Evolutionary conservation across 108 stramenopile genomes (phyloP).

Genomic region (Skeletonema potamos): DNA sequence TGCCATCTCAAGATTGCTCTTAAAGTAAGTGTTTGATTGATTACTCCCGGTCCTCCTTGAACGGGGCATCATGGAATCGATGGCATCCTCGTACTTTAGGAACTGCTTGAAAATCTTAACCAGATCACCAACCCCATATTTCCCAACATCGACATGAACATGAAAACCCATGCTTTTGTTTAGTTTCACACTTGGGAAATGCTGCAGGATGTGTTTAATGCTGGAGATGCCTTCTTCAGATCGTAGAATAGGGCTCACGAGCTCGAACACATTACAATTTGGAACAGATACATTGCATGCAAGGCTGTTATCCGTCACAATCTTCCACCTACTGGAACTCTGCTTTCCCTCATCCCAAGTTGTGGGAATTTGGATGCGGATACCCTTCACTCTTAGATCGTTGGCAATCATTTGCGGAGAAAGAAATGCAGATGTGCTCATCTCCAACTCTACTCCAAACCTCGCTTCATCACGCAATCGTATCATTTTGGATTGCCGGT

Average conservation of each 20-base stretch:
- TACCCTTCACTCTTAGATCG: neutral
- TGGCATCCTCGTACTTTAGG: constrained; percentile 9
- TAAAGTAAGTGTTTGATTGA: constrained; percentile 10
- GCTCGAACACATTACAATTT: constrained; percentile 20
- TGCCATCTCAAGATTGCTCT: constrained; percentile 6
- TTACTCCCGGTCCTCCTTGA: constrained; percentile 15
- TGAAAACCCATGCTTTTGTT: constrained; percentile 22
- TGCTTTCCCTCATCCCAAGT: constrained; percentile 3
- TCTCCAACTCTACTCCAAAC: constrained; percentile 9
- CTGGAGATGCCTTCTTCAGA: constrained; percentile 3
- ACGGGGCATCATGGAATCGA: constrained; percentile 17
- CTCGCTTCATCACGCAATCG: neutral
- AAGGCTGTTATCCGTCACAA: constrained; percentile 10
- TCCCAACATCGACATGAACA: constrained; percentile 9
- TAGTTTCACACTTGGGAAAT: constrained; percentile 4
- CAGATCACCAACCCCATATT: neutral
- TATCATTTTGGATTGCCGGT: neutral
- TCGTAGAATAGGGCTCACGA: constrained; percentile 19
- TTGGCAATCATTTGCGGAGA: neutral
- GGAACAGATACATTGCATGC: constrained; percentile 4
- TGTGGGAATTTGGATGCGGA: neutral
- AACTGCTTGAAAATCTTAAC: constrained; percentile 18
- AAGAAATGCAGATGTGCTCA: neutral
- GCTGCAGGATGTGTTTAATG: neutral
- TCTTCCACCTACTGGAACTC: constrained; percentile 6